Conservation (phyloP, 176 grass and related monocot genomes). For the Rhynchospora breviuscula region DNA sequence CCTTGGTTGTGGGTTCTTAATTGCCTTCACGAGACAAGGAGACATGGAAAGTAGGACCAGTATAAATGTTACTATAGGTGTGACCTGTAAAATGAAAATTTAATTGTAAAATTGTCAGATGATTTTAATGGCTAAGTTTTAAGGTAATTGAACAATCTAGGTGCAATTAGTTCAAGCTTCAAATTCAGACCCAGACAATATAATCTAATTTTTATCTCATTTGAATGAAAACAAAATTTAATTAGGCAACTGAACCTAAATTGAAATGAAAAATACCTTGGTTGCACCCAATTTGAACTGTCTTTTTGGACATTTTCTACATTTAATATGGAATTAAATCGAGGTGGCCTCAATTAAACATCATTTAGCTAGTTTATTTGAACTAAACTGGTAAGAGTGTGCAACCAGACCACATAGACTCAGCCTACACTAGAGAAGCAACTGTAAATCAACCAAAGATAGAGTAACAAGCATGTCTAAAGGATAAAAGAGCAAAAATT, state of each 20-base stretch:
- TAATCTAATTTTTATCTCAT: not conserved
- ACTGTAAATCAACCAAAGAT: not conserved
- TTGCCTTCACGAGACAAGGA: conserved; percentile 74
- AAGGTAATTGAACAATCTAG: not conserved
- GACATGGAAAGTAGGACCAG: conserved; percentile 70
- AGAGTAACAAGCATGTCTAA: not conserved
- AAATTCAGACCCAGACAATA: not conserved
- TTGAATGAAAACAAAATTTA: not conserved
- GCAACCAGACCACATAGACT: not conserved
- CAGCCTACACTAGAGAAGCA: not conserved
- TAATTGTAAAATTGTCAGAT: conserved; percentile 6
- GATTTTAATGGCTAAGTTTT: not conserved
- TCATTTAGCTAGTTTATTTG: not conserved
- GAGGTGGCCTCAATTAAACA: not conserved
- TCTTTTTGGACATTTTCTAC: not conserved
- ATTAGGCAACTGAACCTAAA: not conserved
- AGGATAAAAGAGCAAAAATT: not conserved
- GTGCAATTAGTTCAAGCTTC: not conserved
- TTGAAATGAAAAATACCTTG: not conserved
- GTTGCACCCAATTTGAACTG: not conserved
- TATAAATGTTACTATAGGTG: conserved; percentile 70
- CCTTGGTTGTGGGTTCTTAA: conserved; percentile 58
- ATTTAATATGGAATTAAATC: not conserved
- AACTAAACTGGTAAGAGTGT: not conserved
- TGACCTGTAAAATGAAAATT: conserved; percentile 46